A percentile compares a stretch with the other conserved stretches of the same genome.
These are phyloP conservation scores for Pythium volutum DNA, from an alignment of 352 stramenopile genomes.

Conservation along the genomic window DNA sequence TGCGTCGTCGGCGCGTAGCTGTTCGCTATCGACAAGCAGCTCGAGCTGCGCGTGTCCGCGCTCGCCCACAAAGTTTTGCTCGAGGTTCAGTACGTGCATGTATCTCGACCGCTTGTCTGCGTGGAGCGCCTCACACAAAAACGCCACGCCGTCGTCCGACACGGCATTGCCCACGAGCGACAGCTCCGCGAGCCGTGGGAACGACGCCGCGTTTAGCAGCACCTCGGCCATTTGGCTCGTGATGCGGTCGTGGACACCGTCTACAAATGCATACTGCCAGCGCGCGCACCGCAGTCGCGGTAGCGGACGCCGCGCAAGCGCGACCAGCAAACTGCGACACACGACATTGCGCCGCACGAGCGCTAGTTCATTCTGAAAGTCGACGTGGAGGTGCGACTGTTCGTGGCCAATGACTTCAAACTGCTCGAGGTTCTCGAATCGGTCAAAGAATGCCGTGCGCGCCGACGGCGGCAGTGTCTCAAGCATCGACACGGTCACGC, in stretches of 20 bases:
- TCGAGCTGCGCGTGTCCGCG: slow-evolving; percentile 21
- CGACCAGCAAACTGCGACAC: slow-evolving; percentile 21
- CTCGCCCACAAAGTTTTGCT: slow-evolving; percentile 37
- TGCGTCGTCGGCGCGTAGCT: background rate
- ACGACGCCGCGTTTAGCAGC: slow-evolving; percentile 10
- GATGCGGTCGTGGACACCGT: slow-evolving; percentile 32
- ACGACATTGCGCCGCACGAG: slow-evolving; percentile 25
- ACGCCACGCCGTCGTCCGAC: slow-evolving; percentile 29
- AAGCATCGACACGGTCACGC: slow-evolving; percentile 10
- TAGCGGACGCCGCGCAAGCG: slow-evolving; percentile 8
- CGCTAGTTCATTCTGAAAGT: slow-evolving; percentile 24
- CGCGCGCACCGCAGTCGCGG: slow-evolving; percentile 12
- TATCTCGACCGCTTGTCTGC: background rate
- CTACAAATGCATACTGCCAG: slow-evolving; percentile 28
- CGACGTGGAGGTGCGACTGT: slow-evolving; percentile 21
- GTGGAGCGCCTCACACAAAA: slow-evolving; percentile 14
- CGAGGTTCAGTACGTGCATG: slow-evolving; percentile 23
- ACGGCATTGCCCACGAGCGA: slow-evolving; percentile 33
- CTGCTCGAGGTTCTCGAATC: slow-evolving; percentile 26
- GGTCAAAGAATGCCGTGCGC: slow-evolving; percentile 25
- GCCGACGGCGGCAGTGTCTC: slow-evolving; percentile 17
- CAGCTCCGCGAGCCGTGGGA: slow-evolving; percentile 20
- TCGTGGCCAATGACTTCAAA: slow-evolving; percentile 23
- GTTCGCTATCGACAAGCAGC: slow-evolving; percentile 1
- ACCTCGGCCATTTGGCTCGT: slow-evolving; percentile 23